phyloP scores from a whole-genome alignment of 306 rosid genomes.

The Parietaria judaica region DNA sequence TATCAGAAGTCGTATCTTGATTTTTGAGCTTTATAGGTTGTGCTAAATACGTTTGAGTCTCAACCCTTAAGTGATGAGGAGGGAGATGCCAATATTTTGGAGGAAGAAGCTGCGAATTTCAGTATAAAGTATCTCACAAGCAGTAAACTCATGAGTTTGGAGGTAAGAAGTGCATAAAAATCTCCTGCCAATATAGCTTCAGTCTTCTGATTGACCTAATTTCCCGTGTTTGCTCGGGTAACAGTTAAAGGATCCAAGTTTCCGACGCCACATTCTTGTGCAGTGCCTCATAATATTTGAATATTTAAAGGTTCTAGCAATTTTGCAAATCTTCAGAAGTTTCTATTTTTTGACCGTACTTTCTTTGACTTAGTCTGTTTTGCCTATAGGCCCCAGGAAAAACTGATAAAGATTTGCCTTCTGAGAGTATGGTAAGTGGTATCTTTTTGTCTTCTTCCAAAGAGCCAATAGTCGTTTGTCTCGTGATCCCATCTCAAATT shows the following conservation, averaged over 20 bases:
- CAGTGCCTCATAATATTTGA: slow-evolving; percentile 94
- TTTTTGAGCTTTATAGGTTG: slow-evolving; percentile 46
- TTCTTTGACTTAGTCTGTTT: slow-evolving; percentile 22
- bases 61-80: slow-evolving; percentile 96
- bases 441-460: too few species aligned
- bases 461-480: too few species aligned
- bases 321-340: slow-evolving; percentile 6
- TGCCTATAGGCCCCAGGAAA: slow-evolving; percentile 81
- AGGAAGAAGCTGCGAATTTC: slow-evolving; percentile 78
- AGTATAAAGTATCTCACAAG: slow-evolving; percentile 98
- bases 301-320: slow-evolving; percentile 72
- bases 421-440: slow-evolving; percentile 83
- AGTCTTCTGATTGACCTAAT: slow-evolving; percentile 8
- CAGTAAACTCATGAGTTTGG: slow-evolving; percentile 93
- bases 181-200: slow-evolving; percentile 10
- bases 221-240: not conserved
- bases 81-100: slow-evolving; percentile 86
- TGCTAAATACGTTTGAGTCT: slow-evolving; percentile 80
- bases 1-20: slow-evolving; percentile 5
- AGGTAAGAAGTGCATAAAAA: slow-evolving; percentile 40
- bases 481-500: too few species aligned
- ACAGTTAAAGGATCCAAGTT: slow-evolving; percentile 93
- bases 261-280: slow-evolving; percentile 86
- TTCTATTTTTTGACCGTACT: slow-evolving; percentile 1
- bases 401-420: slow-evolving; percentile 75